Evolutionary conservation across 257 asterid genomes (phyloP), one percentile per base, ranked within the genome.

Genomic region (Nicotiana sylvestris): DNA sequence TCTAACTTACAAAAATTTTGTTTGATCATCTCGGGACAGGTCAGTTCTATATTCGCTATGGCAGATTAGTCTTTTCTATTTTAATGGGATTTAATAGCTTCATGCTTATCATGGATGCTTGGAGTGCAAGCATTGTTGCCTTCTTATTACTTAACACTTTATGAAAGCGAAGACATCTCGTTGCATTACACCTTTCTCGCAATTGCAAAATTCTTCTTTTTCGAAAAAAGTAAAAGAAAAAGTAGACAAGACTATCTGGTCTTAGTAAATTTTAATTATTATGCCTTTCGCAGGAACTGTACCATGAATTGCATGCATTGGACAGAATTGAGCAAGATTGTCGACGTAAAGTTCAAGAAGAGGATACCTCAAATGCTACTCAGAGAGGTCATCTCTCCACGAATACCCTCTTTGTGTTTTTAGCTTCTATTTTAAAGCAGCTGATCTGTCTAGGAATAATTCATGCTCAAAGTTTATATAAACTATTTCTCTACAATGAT

Each of bases 281-380:
- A 51, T 76, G 86, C 87, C 81, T 80, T 69, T 80, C 89, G 83
- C 90, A 96, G 99, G 99, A 96, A 87, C 88, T 96, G 69, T 96
- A 96, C 90, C 98, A 96, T 90, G 98, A 96, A 88, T 81, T 96
- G 97, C 99, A 94, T 85, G 95, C 98, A 39, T 84, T 96, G 84
- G 99, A 96, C 89, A 93, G 97, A 89, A 90, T 96, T 83, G 98
- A 96, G 86, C 98, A 92, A 88, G 98, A 94, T 83, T 93, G 91
- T 82, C 88, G 91, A 58, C 97, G 94, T 39, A 96, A 96, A 84
- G 93, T 88, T 84, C 99, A 92, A 86, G 99, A 94, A 85, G 98
- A 93, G 85, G 98, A 92, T 61, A 94, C 86, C 81, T 78, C 92
- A 2, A 93, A 66, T 85, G 66, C 92, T 78, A 81, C 92, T 58